Conservation (phyloP, 345 rosid genomes). For the Stellera chamaejasme region DNA sequence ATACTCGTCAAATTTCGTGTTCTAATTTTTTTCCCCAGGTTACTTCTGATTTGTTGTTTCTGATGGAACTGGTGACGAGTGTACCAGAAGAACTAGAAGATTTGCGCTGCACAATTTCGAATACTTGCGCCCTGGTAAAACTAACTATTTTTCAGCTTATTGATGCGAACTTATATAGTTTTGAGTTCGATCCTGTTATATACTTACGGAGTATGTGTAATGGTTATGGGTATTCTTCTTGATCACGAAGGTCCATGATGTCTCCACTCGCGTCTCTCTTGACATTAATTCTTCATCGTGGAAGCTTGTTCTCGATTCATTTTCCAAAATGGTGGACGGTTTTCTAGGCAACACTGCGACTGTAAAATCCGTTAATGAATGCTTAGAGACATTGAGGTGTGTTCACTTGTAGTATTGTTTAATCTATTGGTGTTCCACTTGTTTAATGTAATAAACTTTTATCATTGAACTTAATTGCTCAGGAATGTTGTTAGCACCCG, state of each 20-base stretch:
- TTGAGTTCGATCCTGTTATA: background rate
- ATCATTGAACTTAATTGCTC: constrained; percentile 12
- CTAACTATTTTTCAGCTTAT: background rate
- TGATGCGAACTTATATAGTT: no score
- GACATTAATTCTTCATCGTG: constrained; percentile 47
- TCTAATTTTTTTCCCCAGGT: constrained; percentile 24
- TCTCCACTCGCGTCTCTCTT: constrained; percentile 43
- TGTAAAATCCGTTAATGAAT: constrained; percentile 42
- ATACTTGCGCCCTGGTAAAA: constrained; percentile 51
- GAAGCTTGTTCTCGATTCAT: constrained; percentile 44
- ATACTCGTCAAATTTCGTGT: background rate
- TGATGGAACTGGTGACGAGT: constrained; percentile 55
- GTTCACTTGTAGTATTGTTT: background rate
- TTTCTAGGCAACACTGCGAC: constrained; percentile 35
- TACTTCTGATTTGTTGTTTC: constrained; percentile 59
- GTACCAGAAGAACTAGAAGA: constrained; percentile 23
- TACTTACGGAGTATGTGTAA: background rate
- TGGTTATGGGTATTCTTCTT: background rate
- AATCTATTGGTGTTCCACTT: background rate
- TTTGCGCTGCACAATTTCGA: constrained; percentile 23
- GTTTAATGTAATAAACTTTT: background rate
- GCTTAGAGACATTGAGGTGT: constrained; percentile 70
- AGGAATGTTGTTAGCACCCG: constrained; percentile 36
- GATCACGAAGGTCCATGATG: constrained; percentile 43
- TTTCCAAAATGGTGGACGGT: constrained; percentile 36